These are phyloP conservation scores for Tagetes patula DNA, from an alignment of 129 eudicot species.

Conservation along the genomic window DNA sequence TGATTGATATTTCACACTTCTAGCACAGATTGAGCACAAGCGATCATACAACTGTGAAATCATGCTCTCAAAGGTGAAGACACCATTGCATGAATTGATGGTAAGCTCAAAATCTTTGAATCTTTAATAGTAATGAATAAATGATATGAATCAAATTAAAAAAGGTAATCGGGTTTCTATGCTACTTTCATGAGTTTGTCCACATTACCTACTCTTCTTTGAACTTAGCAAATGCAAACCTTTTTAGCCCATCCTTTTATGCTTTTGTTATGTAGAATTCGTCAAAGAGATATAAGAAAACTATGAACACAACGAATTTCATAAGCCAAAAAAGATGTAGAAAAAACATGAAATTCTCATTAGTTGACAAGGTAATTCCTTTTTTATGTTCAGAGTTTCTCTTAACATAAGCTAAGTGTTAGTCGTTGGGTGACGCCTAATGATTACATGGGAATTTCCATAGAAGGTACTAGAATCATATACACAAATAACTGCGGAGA, in stretches of 20 bases:
- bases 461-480: not conserved
- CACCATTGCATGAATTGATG: constrained; percentile 70
- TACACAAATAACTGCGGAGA: not conserved
- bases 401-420: not conserved
- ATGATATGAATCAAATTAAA: constrained; percentile 12
- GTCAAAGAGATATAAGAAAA: not conserved
- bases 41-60: constrained; percentile 94
- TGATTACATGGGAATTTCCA: not conserved
- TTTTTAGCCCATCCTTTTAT: not conserved
- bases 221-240: constrained; percentile 11
- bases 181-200: constrained; percentile 10
- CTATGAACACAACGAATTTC: not conserved
- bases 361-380: constrained; percentile 4
- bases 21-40: constrained; percentile 82
- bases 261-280: constrained; percentile 14
- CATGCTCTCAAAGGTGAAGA: constrained; percentile 96
- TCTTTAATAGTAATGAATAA: constrained; percentile 1
- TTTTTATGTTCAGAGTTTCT: not conserved
- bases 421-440: too few relatives aligned
- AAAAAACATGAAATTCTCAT: constrained; percentile 19
- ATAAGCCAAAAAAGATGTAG: not conserved
- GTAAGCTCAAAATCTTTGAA: constrained; percentile 49
- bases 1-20: constrained; percentile 25
- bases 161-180: constrained; percentile 3
- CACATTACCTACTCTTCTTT: constrained; percentile 13